Evolutionary conservation across 805 yeast species (phyloP).

Genomic region (Peterozyma xylosa): DNA sequence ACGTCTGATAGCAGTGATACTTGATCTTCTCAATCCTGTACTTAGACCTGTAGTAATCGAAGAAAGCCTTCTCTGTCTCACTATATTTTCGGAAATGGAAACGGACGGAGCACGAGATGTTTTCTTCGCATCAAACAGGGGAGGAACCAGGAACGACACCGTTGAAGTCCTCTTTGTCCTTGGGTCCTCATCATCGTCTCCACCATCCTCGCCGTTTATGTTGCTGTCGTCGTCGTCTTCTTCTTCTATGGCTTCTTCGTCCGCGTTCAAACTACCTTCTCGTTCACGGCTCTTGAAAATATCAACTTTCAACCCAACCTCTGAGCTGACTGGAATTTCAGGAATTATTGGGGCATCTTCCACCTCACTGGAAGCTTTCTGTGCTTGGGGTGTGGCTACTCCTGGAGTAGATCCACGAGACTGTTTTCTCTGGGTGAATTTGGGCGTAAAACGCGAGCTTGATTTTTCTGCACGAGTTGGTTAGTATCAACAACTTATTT

Average conservation of each 20-base stretch:
- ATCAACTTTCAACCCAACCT: not conserved
- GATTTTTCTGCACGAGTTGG: constrained; percentile 28
- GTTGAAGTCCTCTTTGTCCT: constrained; percentile 2
- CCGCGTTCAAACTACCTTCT: not conserved
- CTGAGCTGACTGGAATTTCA: not conserved
- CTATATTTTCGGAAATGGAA: constrained; percentile 6
- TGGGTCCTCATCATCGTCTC: constrained; percentile 3
- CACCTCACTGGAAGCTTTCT: constrained; percentile 7
- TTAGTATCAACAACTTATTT: not conserved
- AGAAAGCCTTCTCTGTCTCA: constrained; percentile 11
- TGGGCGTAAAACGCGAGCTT: constrained; percentile 62
- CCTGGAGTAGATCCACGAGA: constrained; percentile 16
- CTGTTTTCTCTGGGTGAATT: constrained; percentile 25
- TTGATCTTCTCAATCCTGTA: constrained; percentile 9
- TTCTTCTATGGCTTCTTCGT: not conserved
- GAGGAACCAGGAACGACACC: not conserved
- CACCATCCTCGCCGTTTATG: not conserved
- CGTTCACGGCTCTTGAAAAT: not conserved
- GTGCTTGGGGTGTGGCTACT: constrained; percentile 11
- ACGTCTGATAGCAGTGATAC: not conserved
- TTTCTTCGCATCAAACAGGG: not conserved
- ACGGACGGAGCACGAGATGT: not conserved
- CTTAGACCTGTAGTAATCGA: constrained; percentile 11
- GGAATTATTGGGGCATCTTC: constrained; percentile 6
- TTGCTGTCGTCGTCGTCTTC: not conserved